phyloP scores from a whole-genome alignment of 179 eudicot genomes.

The Gypsophila paniculata region DNA sequence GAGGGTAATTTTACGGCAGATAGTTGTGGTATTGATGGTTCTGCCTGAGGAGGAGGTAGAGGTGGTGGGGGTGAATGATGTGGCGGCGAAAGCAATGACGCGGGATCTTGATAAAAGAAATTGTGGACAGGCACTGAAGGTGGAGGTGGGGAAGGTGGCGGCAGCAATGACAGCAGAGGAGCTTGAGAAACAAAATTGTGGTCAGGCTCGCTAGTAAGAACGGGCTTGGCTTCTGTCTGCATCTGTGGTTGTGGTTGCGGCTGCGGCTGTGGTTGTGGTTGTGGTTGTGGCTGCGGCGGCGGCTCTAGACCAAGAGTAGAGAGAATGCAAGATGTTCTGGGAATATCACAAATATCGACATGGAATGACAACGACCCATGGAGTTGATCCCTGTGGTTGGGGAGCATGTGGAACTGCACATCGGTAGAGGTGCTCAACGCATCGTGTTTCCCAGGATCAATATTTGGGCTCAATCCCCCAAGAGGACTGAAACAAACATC shows the following conservation, averaged over 20 bases:
- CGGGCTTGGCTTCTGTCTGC: conserved; percentile 28
- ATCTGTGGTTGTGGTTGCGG: conserved; percentile 5
- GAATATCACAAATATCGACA: conserved; percentile 24
- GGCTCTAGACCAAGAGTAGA: conserved; percentile 21
- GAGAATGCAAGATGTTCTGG: conserved; percentile 24
- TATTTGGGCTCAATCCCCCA: conserved; percentile 51
- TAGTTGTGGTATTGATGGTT: not conserved
- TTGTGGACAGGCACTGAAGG: not conserved
- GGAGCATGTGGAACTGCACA: conserved; percentile 32
- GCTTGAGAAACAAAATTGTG: conserved; percentile 25
- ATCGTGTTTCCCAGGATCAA: conserved; percentile 45
- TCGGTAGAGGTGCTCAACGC: conserved; percentile 47
- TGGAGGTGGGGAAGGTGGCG: conserved; percentile 14
- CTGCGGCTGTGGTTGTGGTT: conserved; percentile 16
- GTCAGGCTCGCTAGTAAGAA: conserved; percentile 18
- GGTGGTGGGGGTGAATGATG: not conserved
- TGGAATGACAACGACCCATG: conserved; percentile 26
- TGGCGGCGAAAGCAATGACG: not conserved
- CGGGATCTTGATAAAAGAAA: not conserved
- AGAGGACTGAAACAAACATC: conserved; percentile 59
- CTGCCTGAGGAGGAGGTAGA: conserved; percentile 4
- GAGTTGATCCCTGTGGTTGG: conserved; percentile 19
- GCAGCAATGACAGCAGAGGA: conserved; percentile 14
- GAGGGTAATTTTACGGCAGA: not conserved
- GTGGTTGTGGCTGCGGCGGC: conserved; percentile 12